phyloP scores from a whole-genome alignment of 2,329 filamentous ascomycete species.

The Botrytis squamosa region DNA sequence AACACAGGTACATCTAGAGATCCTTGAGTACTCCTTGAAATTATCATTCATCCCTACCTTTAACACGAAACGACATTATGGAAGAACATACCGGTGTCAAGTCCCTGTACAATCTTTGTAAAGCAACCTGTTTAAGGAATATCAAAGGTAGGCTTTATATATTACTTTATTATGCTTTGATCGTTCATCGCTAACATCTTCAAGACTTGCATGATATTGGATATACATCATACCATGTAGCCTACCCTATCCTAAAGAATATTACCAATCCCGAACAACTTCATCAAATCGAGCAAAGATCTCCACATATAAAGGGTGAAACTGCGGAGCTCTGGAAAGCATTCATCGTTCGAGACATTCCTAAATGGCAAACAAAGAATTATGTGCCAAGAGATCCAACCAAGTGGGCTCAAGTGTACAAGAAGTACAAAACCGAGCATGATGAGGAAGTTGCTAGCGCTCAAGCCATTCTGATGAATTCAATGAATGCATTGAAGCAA shows the following conservation, averaged over 20 bases:
- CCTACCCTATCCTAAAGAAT: conserved; percentile 66
- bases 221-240: conserved; percentile 64
- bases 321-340: conserved; percentile 73
- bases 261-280: conserved; percentile 75
- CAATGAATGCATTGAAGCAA: conserved; percentile 56
- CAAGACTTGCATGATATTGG: conserved; percentile 67
- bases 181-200: neutral
- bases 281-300: conserved; percentile 69
- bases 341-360: conserved; percentile 76
- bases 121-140: conserved; percentile 53
- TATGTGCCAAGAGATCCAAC: conserved; percentile 63
- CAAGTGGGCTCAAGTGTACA: conserved; percentile 78
- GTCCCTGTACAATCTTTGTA: conserved; percentile 53
- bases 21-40: neutral
- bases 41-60: neutral
- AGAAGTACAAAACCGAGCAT: conserved; percentile 61
- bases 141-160: conserved; percentile 41
- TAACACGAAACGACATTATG: neutral
- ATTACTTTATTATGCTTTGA: conserved; percentile 14
- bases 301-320: conserved; percentile 70
- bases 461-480: conserved; percentile 53
- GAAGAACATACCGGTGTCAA: conserved; percentile 36
- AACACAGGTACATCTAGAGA: neutral
- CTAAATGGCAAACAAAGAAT: conserved; percentile 59
- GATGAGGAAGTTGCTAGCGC: conserved; percentile 57